These are phyloP conservation scores for Hemileccinum rubropunctum DNA, from an alignment of 768 basidiomycete genomes.

Conservation along the genomic window DNA sequence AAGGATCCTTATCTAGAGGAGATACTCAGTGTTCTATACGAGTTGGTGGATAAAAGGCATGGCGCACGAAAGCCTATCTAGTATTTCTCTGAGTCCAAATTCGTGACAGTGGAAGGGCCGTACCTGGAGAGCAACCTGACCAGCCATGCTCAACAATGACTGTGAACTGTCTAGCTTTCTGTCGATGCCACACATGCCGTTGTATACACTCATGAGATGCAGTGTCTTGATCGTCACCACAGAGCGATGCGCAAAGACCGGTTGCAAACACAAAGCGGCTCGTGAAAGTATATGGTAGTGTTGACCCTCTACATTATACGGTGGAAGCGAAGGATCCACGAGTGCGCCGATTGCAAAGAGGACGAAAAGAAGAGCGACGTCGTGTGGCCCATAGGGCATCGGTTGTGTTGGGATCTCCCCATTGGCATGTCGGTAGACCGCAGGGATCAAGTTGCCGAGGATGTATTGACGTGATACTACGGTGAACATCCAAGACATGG, in stretches of 20 bases:
- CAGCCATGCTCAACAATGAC: slow-evolving; percentile 45
- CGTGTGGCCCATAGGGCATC: slow-evolving; percentile 44
- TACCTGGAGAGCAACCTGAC: slow-evolving; percentile 48
- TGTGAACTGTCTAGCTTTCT: slow-evolving; percentile 47
- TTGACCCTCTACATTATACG: slow-evolving; percentile 51
- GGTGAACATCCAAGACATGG: slow-evolving; percentile 50
- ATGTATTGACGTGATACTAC: slow-evolving; percentile 46
- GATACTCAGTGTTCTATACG: slow-evolving; percentile 5
- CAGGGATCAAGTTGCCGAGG: slow-evolving; percentile 44
- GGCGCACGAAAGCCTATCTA: slow-evolving; percentile 16
- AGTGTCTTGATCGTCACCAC: slow-evolving; percentile 47
- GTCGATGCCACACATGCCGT: slow-evolving; percentile 52
- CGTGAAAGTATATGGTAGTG: slow-evolving; percentile 49
- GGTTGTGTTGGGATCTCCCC: not conserved
- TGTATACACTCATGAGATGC: slow-evolving; percentile 53
- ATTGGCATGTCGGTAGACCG: slow-evolving; percentile 33
- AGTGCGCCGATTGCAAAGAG: slow-evolving; percentile 48
- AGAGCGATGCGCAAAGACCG: slow-evolving; percentile 42
- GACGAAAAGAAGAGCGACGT: slow-evolving; percentile 46
- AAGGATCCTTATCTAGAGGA: slow-evolving; percentile 46
- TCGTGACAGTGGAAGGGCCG: slow-evolving; percentile 5
- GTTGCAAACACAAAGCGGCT: slow-evolving; percentile 45
- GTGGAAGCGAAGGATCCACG: slow-evolving; percentile 43
- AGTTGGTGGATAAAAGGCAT: not conserved
- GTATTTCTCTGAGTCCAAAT: slow-evolving; percentile 1